These are phyloP conservation scores for Nakazawaea ishiwadae DNA, from an alignment of 805 yeast genomes.

Conservation along the genomic window DNA sequence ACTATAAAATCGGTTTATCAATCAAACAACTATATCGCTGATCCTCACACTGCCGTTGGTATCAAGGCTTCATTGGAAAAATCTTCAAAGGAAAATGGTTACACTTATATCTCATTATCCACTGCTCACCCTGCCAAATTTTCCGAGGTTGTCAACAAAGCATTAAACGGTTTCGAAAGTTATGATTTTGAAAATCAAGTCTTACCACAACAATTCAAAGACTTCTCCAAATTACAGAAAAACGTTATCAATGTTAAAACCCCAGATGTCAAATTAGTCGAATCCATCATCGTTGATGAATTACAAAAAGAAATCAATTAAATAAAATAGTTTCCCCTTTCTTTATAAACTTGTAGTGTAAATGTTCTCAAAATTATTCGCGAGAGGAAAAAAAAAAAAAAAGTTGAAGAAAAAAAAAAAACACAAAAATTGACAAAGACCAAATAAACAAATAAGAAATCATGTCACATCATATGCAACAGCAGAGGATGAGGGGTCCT, in stretches of 20 bases:
- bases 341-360: not conserved
- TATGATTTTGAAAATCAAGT: constrained; percentile 88
- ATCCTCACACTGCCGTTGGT: constrained; percentile 97
- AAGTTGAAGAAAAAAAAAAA: not conserved
- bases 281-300: constrained; percentile 70
- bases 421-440: constrained; percentile 5
- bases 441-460: too few relatives aligned
- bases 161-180: constrained; percentile 59
- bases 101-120: constrained; percentile 66
- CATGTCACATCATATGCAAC: constrained; percentile 10
- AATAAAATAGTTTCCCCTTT: not conserved
- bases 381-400: not conserved
- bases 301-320: constrained; percentile 38
- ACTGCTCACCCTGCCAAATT: constrained; percentile 99
- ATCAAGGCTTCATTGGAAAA: constrained; percentile 69
- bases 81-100: constrained; percentile 43
- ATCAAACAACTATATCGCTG: constrained; percentile 71
- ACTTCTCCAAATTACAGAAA: constrained; percentile 65
- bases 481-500: constrained; percentile 4
- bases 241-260: constrained; percentile 67
- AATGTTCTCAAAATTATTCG: not conserved
- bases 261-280: constrained; percentile 71
- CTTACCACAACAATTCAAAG: constrained; percentile 80
- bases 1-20: constrained; percentile 73
- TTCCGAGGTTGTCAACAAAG: constrained; percentile 88